Evolutionary conservation across 345 rosid genomes (phyloP), one percentile per base, ranked within the genome.

Genomic region (Eucalyptus tenuipes): DNA sequence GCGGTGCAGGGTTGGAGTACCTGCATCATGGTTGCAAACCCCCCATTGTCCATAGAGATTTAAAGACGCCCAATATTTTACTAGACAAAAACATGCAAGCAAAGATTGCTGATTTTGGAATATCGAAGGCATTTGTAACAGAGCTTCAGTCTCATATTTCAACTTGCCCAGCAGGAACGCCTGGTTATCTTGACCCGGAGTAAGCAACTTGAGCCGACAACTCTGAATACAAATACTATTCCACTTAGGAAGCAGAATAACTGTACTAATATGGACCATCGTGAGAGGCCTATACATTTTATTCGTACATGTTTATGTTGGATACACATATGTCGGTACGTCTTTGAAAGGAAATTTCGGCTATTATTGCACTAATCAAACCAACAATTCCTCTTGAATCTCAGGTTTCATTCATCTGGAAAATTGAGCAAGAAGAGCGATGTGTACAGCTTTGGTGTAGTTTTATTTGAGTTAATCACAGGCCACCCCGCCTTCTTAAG

Each of bases 391-490:
- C 50, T 49, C 13, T 49, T 49, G 50, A 49, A 49, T 49, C 16
- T 49, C 16, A 87, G 57, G 59, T 29, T 64, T 64, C 88, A 87
- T 7, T 27, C 48, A 42, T 81, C 87, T 9, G 87, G 89, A 84
- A 88, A 37, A 89, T 89, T 59, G 14, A 86, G 66, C 10, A 88
- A 93, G 93, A 94, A 93, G 89, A 94, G 95, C 18, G 93, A 94
- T 88, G 94, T 94, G 13, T 94, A 57, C 91, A 49, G 17, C 52
- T 49, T 49, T 49, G 52, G 3, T 49, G 52, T 49, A 49, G 52
- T 49, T 49, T 49, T 94, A 29, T 55, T 93, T 7, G 94, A 94
- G 91, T 50, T 93, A 68, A 90, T 94, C 53, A 94, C 94, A 18
- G 95, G 96, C 11, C 68, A 40, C 87, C 89, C 92, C 27, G 92